A percentile compares a stretch with the other conserved stretches of the same genome.
phyloP scores from a whole-genome alignment of 2,329 filamentous ascomycete genomes.

The Ceratocystis diversiconidia region DNA sequence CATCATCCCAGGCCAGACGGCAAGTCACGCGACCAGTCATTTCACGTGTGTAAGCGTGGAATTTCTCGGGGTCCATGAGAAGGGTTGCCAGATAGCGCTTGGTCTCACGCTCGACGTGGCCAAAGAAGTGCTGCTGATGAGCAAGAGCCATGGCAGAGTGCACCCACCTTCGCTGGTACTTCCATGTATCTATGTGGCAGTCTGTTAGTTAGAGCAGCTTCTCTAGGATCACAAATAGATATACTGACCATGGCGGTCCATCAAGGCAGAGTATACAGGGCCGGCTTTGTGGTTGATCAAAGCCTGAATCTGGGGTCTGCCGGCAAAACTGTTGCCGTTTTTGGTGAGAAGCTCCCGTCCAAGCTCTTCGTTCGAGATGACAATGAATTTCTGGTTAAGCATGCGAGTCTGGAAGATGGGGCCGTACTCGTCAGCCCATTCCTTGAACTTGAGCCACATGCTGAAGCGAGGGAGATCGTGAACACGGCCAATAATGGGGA shows the following conservation, averaged over 20 bases:
- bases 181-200: conserved; percentile 31
- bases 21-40: conserved; percentile 38
- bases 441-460: conserved; percentile 38
- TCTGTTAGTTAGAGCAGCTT: neutral
- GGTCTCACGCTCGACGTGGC: conserved; percentile 35
- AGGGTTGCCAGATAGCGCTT: conserved; percentile 33
- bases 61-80: conserved; percentile 32
- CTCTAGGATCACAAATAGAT: too few relatives aligned
- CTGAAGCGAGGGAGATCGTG: conserved; percentile 34
- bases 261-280: conserved; percentile 35
- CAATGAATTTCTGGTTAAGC: conserved; percentile 29
- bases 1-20: conserved; percentile 36
- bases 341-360: conserved; percentile 36
- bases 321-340: conserved; percentile 36
- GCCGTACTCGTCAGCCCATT: conserved; percentile 31
- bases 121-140: conserved; percentile 32
- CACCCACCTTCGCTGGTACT: conserved; percentile 36
- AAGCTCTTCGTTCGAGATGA: conserved; percentile 35
- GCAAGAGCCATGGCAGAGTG: conserved; percentile 35
- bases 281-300: conserved; percentile 36
- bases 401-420: conserved; percentile 33
- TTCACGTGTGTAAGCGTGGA: conserved; percentile 34
- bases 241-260: conserved; percentile 34
- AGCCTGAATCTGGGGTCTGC: conserved; percentile 36
- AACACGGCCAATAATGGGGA: conserved; percentile 34